Evolutionary conservation across 2,329 filamentous ascomycete genomes (phyloP).

Genomic region (Zalaria obscura): DNA sequence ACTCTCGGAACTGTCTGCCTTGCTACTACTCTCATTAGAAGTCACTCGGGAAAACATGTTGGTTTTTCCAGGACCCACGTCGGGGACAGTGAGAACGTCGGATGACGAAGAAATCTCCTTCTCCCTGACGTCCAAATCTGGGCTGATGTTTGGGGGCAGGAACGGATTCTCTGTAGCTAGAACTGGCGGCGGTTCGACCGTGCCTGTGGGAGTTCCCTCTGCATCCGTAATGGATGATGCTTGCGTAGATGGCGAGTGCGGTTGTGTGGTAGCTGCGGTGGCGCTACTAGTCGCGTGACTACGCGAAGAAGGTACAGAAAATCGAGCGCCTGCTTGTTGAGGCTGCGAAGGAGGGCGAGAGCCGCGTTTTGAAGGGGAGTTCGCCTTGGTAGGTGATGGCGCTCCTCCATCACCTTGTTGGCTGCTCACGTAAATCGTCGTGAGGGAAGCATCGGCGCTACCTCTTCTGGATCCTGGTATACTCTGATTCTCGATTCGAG

Average conservation of each 20-base stretch:
- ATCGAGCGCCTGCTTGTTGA: constrained; percentile 2
- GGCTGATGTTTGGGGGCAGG: constrained; percentile 2
- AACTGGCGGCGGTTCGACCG: constrained; percentile 1
- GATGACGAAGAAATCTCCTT: constrained; percentile 2
- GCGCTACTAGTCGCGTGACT: constrained; percentile 19
- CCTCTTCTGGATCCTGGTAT: constrained; percentile 16
- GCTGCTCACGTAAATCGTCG: constrained; percentile 8
- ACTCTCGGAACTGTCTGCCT: background rate
- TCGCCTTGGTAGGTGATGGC: constrained; percentile 1
- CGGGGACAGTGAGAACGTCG: constrained; percentile 2
- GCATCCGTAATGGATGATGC: constrained; percentile 18
- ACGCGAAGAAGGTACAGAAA: constrained; percentile 15
- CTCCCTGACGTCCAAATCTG: constrained; percentile 1
- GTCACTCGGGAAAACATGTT: constrained; percentile 1
- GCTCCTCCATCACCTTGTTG: constrained; percentile 3
- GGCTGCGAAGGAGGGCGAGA: background rate
- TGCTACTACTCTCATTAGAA: background rate
- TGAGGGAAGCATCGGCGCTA: constrained; percentile 17
- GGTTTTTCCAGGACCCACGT: constrained; percentile 1
- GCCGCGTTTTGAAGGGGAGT: constrained; percentile 1
- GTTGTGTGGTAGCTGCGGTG: constrained; percentile 13
- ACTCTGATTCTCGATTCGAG: constrained; percentile 21
- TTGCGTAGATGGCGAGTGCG: constrained; percentile 17
- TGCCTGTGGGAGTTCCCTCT: constrained; percentile 14
- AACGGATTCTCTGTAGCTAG: constrained; percentile 4